Evolutionary conservation across 768 basidiomycete genomes (phyloP), one percentile per base, ranked within the genome.

Genomic region (Plicaturopsis crispa): DNA sequence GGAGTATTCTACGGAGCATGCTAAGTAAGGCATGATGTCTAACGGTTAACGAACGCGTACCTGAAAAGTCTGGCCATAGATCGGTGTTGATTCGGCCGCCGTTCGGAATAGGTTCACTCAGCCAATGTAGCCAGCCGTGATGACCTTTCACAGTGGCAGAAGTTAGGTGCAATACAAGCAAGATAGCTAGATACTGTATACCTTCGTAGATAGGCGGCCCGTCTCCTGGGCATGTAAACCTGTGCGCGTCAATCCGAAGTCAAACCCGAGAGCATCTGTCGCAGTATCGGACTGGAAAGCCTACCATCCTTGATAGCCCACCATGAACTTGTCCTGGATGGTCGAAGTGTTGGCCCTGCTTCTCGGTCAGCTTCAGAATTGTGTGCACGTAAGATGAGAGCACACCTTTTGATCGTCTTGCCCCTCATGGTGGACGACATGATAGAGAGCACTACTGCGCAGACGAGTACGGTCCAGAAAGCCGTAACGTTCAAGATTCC

Each of bases 241-340:
- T 84, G 49, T 6, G 26, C 18, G 33, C 18, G 18, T 19, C 10
- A 38, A 10, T n/a, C n/a, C n/a, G n/a, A n/a, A n/a, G n/a, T n/a
- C n/a, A n/a, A n/a, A n/a, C n/a, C n/a, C n/a, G n/a, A n/a, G n/a
- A n/a, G n/a, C n/a, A n/a, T n/a, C n/a, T n/a, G n/a, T n/a, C n/a
- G n/a, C n/a, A 16, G 16, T 33, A 24, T 20, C 7, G 30, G 12
- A 7, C 10, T 4, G 21, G 16, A 7, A 11, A 14, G 48, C 75
- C 40, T 38, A 85, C 87, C 87, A 90, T 55, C 86, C 88, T 60
- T 90, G 88, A 55, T 90, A 90, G 24, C 87, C 87, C 0, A 89
- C 83, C 21, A 91, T 59, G 48, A 88, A 77, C 52, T 90, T 91
- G 61, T 86, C 75, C 40, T 86, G 83, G 33, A 91, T 86, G 7